Evolutionary conservation across 164 flowering plant species (phyloP).

Genomic region (Vitis rotundifolia): DNA sequence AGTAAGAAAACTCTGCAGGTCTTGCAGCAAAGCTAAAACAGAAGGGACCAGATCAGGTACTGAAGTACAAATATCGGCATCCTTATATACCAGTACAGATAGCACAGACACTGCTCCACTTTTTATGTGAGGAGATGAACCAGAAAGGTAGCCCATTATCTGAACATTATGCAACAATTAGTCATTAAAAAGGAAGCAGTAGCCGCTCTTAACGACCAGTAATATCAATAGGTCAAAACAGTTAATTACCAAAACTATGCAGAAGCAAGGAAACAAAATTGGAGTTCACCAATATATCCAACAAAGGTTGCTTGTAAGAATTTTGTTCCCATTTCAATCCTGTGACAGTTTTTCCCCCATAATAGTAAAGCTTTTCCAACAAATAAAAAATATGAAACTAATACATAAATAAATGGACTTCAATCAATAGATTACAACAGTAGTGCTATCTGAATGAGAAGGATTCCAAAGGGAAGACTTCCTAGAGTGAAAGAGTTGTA

Average conservation of each 20-base stretch:
- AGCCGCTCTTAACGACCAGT: neutral
- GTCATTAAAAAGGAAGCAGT: slow-evolving; percentile 5
- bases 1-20: slow-evolving; percentile 59
- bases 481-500: too few species aligned
- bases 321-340: too few species aligned
- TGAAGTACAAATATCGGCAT: slow-evolving; percentile 50
- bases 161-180: slow-evolving; percentile 26
- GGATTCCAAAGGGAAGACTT: too few species aligned
- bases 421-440: too few species aligned
- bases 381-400: too few species aligned
- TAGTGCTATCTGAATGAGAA: too few species aligned
- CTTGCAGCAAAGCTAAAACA: slow-evolving; percentile 64
- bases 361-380: too few species aligned
- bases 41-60: slow-evolving; percentile 74
- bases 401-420: too few species aligned
- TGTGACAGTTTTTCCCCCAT: too few species aligned
- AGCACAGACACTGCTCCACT: slow-evolving; percentile 94
- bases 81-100: slow-evolving; percentile 71
- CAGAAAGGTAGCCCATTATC: slow-evolving; percentile 90
- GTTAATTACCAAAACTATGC: neutral
- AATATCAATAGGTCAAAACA: neutral
- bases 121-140: slow-evolving; percentile 79
- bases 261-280: too few species aligned
- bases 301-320: too few species aligned
- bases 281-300: too few species aligned